Conservation (phyloP, 2,329 filamentous ascomycete species). For the Talaromyces sp. region DNA sequence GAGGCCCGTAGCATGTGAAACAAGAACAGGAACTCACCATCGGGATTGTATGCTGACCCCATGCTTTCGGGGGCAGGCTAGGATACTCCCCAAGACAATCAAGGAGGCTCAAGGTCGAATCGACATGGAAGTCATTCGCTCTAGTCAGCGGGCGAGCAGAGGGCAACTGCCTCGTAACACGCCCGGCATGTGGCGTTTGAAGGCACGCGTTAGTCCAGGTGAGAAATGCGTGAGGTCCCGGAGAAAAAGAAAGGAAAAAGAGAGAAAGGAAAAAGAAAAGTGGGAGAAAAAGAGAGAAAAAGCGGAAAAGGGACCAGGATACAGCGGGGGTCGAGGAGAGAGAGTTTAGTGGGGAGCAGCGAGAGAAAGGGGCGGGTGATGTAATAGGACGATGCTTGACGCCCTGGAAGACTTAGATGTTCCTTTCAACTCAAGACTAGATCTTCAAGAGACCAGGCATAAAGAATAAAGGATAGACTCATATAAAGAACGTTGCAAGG, state of each 20-base stretch:
- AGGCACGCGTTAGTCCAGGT: constrained; percentile 24
- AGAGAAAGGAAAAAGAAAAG: constrained; percentile 10
- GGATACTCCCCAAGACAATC: constrained; percentile 9
- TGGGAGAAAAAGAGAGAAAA: neutral
- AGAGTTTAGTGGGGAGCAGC: constrained; percentile 10
- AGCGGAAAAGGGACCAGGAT: neutral
- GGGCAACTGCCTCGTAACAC: constrained; percentile 39
- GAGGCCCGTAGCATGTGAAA: constrained; percentile 24
- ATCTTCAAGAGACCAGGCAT: too few relatives aligned
- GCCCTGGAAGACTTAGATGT: too few relatives aligned
- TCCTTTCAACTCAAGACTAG: too few relatives aligned
- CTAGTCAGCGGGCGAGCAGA: constrained; percentile 31
- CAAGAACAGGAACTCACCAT: constrained; percentile 40
- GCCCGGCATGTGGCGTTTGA: constrained; percentile 34
- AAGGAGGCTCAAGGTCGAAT: constrained; percentile 27
- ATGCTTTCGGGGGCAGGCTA: constrained; percentile 25
- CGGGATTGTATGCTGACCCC: constrained; percentile 38
- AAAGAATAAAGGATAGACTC: too few relatives aligned
- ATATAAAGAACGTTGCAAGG: neutral
- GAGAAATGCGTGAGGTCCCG: neutral
- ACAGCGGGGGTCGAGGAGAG: neutral
- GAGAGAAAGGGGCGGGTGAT: constrained; percentile 18
- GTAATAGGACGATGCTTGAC: constrained; percentile 2
- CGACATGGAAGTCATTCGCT: constrained; percentile 31
- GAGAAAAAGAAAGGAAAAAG: constrained; percentile 16